Base-by-base conservation (phyloP, 768 basidiomycete genomes). In the Mycena chlorophos region DNA sequence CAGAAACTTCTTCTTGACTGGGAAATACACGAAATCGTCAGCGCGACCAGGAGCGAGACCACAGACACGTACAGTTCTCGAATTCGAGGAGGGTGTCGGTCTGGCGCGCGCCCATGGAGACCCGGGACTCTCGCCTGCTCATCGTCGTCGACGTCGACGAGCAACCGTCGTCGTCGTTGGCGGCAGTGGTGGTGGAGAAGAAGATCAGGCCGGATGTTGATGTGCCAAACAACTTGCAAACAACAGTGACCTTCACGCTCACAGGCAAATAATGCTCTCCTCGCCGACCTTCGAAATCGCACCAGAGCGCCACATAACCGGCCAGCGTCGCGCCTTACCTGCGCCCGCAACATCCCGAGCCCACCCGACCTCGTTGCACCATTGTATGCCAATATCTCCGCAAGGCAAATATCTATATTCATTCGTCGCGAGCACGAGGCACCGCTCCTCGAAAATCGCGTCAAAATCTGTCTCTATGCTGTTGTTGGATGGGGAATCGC, bases 1-100 rank as follows among this genome's bases (percentile, higher is more conserved):
- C 20, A 93, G 78, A 65, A 91, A 92, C 75, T 91, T 92, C 85
- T 90, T 91, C 85, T 92, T 92, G 78, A 92, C 91, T 93, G 68
- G 52, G 60, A 60, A 71, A 61, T 68, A 70, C 70, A 78, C 70
- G 66, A 48, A 19, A 51, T 37, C 65, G 63, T 68, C 56, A 66
- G 63, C 55, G 58, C 54, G 57, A 49, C 43, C 52, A 49, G 57
- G 51, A 46, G 31, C 42, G 58, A 60, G 43, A 56, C 47, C 37
- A 80, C 89, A n/a, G n/a, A n/a, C n/a, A n/a, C n/a, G 65, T 71
- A 93, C 90, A 91, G 66, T 82, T 88, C 73, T 93, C 91, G 64
- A 91, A 91, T 66, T 93, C 91, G 57, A 86, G 79, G 39, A 93
- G 75, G 45, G 89, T 86, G 72, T 91, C 90, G 68, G 83, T 87